Conservation (phyloP, 192 early-diverging fungal species). For the Backusella tuberculispora region DNA sequence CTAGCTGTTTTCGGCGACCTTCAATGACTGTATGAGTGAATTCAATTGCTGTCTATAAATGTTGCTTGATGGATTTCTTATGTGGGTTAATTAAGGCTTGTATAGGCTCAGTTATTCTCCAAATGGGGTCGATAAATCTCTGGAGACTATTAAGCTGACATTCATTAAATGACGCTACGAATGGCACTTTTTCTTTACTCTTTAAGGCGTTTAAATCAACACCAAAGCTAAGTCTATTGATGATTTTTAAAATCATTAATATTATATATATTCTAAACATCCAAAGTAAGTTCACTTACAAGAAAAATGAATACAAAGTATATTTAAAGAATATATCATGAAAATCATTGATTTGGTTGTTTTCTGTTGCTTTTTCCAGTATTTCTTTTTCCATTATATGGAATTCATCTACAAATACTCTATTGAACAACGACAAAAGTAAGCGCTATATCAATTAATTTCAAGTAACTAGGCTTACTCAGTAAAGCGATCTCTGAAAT, state of each 20-base stretch:
- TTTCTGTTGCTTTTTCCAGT: no score
- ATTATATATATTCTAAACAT: no score
- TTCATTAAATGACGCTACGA: constrained; percentile 54
- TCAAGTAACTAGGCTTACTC: background rate
- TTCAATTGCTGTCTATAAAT: constrained; percentile 25
- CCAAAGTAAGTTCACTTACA: no score
- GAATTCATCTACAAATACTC: no score
- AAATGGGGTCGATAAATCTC: constrained; percentile 38
- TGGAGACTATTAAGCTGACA: constrained; percentile 41
- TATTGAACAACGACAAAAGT: no score
- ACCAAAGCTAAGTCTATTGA: constrained; percentile 49
- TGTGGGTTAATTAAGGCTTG: constrained; percentile 5
- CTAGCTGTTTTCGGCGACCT: constrained; percentile 26
- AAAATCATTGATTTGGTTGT: no score
- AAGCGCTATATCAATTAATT: no score
- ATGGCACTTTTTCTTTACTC: constrained; percentile 41
- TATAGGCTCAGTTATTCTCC: background rate
- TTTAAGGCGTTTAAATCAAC: constrained; percentile 44
- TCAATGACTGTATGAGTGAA: constrained; percentile 29
- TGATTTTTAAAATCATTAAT: no score
- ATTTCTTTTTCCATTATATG: no score
- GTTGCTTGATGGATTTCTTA: constrained; percentile 25
- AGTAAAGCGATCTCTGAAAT: constrained; percentile 40
- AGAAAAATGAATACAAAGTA: no score
- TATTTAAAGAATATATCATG: no score